These are phyloP conservation scores for Myochromella boudieri DNA, from an alignment of 768 basidiomycete genomes.

Conservation along the genomic window DNA sequence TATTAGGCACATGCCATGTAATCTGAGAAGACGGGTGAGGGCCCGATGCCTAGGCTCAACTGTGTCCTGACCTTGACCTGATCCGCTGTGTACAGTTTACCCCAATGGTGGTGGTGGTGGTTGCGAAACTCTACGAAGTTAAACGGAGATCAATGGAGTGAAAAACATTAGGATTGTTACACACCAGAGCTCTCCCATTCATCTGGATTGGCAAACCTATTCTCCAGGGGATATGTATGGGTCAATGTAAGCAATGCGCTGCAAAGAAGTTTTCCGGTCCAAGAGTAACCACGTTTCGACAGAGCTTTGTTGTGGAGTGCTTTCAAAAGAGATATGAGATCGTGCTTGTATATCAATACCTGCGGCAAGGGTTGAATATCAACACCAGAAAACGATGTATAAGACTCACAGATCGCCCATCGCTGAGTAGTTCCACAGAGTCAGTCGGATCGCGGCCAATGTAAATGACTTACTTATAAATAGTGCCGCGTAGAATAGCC, in stretches of 20 bases:
- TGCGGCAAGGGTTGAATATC: conserved; percentile 24
- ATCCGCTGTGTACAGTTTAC: conserved; percentile 67
- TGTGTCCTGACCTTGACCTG: conserved; percentile 59
- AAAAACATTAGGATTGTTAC: conserved; percentile 9
- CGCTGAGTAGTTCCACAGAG: conserved; percentile 29
- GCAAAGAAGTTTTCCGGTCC: conserved; percentile 75
- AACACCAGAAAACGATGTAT: neutral
- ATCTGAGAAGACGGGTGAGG: conserved; percentile 37
- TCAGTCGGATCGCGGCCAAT: conserved; percentile 2
- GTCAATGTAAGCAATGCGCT: conserved; percentile 73
- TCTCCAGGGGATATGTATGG: conserved; percentile 79
- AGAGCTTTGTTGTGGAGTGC: conserved; percentile 69
- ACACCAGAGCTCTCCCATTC: conserved; percentile 75
- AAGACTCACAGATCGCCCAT: conserved; percentile 58
- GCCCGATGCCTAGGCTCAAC: neutral
- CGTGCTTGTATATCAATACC: conserved; percentile 64
- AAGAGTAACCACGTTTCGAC: conserved; percentile 81
- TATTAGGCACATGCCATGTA: conserved; percentile 75
- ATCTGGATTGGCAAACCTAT: conserved; percentile 75
- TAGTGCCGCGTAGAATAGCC: conserved; percentile 75
- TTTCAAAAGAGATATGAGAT: conserved; percentile 59
- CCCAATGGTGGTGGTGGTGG: conserved; percentile 78
- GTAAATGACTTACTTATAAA: conserved; percentile 61
- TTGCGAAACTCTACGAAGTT: conserved; percentile 55
- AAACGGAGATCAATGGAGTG: neutral